phyloP scores from a whole-genome alignment of 257 asterid species.

The Nicotiana paniculata region DNA sequence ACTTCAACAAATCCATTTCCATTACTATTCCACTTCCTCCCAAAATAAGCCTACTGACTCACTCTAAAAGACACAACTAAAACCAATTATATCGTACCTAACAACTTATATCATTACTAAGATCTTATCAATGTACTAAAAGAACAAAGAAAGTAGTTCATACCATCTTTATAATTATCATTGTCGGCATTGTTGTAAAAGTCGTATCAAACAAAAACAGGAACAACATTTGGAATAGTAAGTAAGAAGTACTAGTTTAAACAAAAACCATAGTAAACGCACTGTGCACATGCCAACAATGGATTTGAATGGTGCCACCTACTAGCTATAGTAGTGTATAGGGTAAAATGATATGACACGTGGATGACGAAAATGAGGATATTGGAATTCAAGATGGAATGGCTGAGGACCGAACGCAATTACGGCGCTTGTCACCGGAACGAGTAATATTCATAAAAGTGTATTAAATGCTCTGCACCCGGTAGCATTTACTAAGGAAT shows the following conservation, averaged over 20 bases:
- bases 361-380: no score
- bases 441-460: no score
- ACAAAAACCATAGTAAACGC: background rate
- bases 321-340: no score
- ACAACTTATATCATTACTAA: conserved; percentile 12
- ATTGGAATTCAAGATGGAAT: no score
- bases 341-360: no score
- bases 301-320: no score
- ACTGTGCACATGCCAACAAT: no score
- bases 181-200: background rate
- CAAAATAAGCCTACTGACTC: conserved; percentile 14
- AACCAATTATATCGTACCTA: conserved; percentile 40
- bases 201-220: background rate
- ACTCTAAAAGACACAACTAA: conserved; percentile 32
- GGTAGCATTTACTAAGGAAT: no score
- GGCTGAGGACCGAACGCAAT: no score
- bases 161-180: background rate
- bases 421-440: no score
- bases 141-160: conserved; percentile 12
- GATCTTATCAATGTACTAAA: conserved; percentile 11
- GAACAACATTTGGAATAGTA: conserved; percentile 11
- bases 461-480: no score
- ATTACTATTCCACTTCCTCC: background rate
- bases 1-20: conserved; percentile 44
- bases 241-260: background rate